Evolutionary conservation across 1,139 yeast species (phyloP).

Genomic region (Yamadazyma oceani): DNA sequence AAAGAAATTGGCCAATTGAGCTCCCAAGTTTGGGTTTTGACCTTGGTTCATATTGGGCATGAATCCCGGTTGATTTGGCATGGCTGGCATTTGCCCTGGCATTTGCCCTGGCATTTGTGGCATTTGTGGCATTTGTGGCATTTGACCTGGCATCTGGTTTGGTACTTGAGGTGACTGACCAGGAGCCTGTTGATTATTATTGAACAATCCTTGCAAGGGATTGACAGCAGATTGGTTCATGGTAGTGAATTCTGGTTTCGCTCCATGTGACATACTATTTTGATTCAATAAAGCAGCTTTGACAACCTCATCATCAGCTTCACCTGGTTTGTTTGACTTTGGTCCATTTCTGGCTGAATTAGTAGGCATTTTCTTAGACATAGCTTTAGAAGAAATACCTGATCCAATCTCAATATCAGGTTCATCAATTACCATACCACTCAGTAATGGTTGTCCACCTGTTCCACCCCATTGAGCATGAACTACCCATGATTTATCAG

Average conservation of each 20-base stretch:
- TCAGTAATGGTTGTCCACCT: constrained; percentile 79
- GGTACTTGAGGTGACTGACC: constrained; percentile 16
- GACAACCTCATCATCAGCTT: constrained; percentile 48
- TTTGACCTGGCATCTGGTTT: constrained; percentile 21
- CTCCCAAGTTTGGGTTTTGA: constrained; percentile 22
- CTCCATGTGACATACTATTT: constrained; percentile 25
- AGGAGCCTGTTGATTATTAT: constrained; percentile 14
- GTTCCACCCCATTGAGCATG: constrained; percentile 98
- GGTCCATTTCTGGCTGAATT: constrained; percentile 87
- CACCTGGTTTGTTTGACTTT: constrained; percentile 70
- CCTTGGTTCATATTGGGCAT: constrained; percentile 14
- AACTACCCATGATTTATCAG: constrained; percentile 87
- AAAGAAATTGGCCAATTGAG: constrained; percentile 40
- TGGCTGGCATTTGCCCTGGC: constrained; percentile 19
- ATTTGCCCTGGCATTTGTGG: constrained; percentile 19
- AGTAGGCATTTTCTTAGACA: constrained; percentile 84
- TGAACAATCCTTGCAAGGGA: constrained; percentile 54
- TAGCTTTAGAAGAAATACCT: constrained; percentile 91
- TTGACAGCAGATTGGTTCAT: constrained; percentile 42
- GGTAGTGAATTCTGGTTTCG: constrained; percentile 37
- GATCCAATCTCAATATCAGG: constrained; percentile 97
- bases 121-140: constrained; percentile 12
- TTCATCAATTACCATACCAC: constrained; percentile 88
- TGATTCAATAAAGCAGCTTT: constrained; percentile 32
- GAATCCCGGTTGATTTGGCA: constrained; percentile 11